Percentiles rank a stretch among this genome's conserved stretches.
phyloP scores from a whole-genome alignment of 179 eudicot species.

The Sideroxylon spinosum region DNA sequence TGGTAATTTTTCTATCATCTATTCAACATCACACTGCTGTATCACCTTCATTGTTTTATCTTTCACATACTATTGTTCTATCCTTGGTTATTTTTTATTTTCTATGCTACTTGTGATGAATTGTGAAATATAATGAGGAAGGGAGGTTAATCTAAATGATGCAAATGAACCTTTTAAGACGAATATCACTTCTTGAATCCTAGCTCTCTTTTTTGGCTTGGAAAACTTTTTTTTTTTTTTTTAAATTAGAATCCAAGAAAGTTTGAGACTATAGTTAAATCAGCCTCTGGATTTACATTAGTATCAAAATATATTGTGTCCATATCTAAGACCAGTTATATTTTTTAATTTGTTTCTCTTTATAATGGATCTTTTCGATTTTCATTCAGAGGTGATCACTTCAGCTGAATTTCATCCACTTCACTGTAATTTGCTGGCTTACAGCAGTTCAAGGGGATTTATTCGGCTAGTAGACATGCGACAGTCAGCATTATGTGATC shows the following conservation, averaged over 20 bases:
- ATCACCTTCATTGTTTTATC: not conserved
- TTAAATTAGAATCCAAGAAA: too few species aligned
- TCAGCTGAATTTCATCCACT: constrained; percentile 56
- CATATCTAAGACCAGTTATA: constrained; percentile 1
- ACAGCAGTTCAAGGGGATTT: constrained; percentile 58
- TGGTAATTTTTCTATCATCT: constrained; percentile 32
- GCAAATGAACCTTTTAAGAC: not conserved
- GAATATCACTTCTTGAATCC: not conserved
- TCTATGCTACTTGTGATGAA: not conserved
- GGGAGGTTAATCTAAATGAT: not conserved
- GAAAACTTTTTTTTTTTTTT: not conserved
- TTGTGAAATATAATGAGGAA: not conserved
- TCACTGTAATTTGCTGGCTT: constrained; percentile 52
- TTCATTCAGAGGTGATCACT: constrained; percentile 53
- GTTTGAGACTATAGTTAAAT: too few species aligned
- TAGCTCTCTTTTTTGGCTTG: not conserved
- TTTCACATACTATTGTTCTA: not conserved
- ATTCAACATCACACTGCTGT: not conserved
- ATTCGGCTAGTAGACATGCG: constrained; percentile 55
- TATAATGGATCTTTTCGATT: not conserved
- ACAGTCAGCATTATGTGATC: constrained; percentile 55
- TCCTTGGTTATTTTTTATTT: not conserved
- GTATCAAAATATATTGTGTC: not conserved
- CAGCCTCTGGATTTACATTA: too few species aligned
- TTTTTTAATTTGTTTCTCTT: not conserved